Percentiles rank a stretch among this genome's conserved stretches.
These are phyloP conservation scores for Dothidotthia symphoricarpi DNA, from an alignment of 2,329 filamentous ascomycete genomes.

Conservation along the genomic window DNA sequence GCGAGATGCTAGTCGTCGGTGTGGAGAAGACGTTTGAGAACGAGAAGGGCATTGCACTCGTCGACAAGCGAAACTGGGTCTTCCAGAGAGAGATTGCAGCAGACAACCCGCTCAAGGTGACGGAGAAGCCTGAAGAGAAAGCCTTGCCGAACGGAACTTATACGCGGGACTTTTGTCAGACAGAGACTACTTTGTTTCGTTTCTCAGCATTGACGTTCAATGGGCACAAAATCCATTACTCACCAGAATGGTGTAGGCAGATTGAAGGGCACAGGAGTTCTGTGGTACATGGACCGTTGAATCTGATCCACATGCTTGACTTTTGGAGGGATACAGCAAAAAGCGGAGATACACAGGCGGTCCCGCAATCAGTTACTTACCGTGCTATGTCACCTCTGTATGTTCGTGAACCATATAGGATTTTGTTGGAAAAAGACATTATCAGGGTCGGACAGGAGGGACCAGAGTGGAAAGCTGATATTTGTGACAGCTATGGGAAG, in stretches of 20 bases:
- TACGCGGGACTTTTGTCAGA: conserved; percentile 61
- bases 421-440: conserved; percentile 18
- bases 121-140: conserved; percentile 18
- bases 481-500: conserved; percentile 37
- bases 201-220: conserved; percentile 94
- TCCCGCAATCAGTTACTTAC: conserved; percentile 31
- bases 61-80: conserved; percentile 41
- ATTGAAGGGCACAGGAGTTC: conserved; percentile 72
- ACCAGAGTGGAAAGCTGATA: conserved; percentile 23
- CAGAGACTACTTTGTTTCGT: conserved; percentile 73
- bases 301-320: conserved; percentile 53
- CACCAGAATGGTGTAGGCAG: conserved; percentile 66
- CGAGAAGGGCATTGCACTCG: conserved; percentile 33
- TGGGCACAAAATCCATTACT: conserved; percentile 85
- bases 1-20: conserved; percentile 59
- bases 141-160: conserved; percentile 17
- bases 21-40: conserved; percentile 56
- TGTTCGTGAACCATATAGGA: conserved; percentile 32
- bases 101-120: conserved; percentile 38
- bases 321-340: conserved; percentile 33
- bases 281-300: conserved; percentile 85
- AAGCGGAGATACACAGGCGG: conserved; percentile 12
- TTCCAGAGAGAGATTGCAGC: conserved; percentile 45
- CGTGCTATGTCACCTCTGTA: conserved; percentile 36
- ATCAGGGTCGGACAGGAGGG: background rate